These are phyloP conservation scores for Nicotiana noctiflora DNA, from an alignment of 257 asterid species.

Conservation along the genomic window DNA sequence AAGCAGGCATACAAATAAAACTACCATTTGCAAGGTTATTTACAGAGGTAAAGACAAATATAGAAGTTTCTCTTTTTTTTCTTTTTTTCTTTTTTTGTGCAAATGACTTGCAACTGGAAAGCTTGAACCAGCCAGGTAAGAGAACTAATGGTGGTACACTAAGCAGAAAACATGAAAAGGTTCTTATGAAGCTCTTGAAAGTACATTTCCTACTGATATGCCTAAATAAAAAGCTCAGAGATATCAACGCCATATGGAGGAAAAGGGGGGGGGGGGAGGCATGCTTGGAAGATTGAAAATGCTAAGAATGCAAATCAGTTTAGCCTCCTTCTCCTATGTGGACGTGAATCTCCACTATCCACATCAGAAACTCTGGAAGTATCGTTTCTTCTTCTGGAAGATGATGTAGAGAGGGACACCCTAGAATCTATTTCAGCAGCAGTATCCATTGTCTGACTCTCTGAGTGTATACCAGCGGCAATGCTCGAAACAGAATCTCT, in stretches of 20 bases:
- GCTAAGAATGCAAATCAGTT: conserved; percentile 29
- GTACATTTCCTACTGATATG: conserved; percentile 4
- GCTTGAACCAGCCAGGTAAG: neutral
- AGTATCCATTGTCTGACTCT: conserved; percentile 86
- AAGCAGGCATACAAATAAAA: neutral
- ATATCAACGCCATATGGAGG: neutral
- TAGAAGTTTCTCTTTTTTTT: neutral
- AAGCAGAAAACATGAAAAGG: neutral
- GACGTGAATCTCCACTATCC: conserved; percentile 94
- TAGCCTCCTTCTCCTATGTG: conserved; percentile 82
- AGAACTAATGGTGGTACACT: neutral
- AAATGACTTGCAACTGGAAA: neutral
- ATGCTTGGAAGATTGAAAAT: neutral
- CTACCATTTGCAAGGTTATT: conserved; percentile 10
- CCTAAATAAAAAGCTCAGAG: conserved; percentile 5
- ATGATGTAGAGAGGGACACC: conserved; percentile 69
- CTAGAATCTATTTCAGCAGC: conserved; percentile 84
- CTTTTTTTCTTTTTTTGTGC: too few relatives aligned
- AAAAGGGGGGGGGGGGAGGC: neutral
- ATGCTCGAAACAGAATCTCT: conserved; percentile 91
- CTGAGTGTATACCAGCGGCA: conserved; percentile 97
- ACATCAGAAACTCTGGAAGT: conserved; percentile 75
- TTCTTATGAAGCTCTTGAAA: conserved; percentile 1
- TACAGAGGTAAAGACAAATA: conserved; percentile 5
- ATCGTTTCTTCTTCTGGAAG: conserved; percentile 78